Conservation (phyloP, 495 filamentous ascomycete species). For the Daldinia concentrica region DNA sequence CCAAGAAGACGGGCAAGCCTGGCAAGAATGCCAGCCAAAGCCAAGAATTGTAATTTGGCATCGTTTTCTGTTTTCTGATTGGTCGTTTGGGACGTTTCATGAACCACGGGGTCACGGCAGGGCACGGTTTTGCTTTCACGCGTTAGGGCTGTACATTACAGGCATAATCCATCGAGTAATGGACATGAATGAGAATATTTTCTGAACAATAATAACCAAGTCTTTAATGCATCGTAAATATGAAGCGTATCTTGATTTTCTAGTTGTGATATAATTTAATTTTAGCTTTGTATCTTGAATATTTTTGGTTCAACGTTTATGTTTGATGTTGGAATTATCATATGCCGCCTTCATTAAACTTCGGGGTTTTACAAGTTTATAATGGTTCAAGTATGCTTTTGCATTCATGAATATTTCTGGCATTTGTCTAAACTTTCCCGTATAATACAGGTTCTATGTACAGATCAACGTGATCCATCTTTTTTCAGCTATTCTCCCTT, state of each 20-base stretch:
- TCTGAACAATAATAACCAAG: constrained; percentile 43
- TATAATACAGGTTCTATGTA: constrained; percentile 43
- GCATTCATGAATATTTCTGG: not conserved
- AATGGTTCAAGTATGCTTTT: not conserved
- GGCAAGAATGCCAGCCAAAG: constrained; percentile 91
- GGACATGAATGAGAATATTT: constrained; percentile 66
- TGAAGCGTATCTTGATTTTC: not conserved
- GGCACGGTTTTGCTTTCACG: constrained; percentile 80
- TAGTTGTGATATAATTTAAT: not conserved
- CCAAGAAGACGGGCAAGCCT: constrained; percentile 96
- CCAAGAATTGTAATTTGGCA: constrained; percentile 82
- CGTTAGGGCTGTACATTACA: constrained; percentile 90
- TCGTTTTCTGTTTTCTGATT: constrained; percentile 70
- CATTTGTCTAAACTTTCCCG: constrained; percentile 9
- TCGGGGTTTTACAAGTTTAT: not conserved
- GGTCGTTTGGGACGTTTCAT: constrained; percentile 77
- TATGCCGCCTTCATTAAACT: not conserved
- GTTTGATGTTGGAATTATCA: not conserved
- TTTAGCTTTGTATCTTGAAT: no score
- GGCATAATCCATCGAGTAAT: constrained; percentile 73
- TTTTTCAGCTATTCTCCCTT: constrained; percentile 33
- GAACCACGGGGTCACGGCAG: constrained; percentile 84
- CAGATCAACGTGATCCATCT: constrained; percentile 20
- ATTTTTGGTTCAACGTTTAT: no score
- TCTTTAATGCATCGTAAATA: not conserved